Base-by-base conservation (phyloP, 2,329 filamentous ascomycete species). In the Alternaria panax region DNA sequence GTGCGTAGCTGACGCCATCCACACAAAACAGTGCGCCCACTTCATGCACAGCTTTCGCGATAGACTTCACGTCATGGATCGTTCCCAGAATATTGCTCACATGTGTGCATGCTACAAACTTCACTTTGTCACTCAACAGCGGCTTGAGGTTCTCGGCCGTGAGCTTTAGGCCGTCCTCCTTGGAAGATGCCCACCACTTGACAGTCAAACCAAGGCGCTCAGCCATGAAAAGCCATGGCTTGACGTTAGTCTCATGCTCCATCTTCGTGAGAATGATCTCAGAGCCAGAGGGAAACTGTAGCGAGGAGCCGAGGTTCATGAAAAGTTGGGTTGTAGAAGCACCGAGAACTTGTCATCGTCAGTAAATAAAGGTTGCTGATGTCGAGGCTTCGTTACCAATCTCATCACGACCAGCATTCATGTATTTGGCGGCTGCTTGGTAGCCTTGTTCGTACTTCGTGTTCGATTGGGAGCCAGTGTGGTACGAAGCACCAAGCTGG, bases 221-320 rank as follows among this genome's bases (percentile, higher is more conserved):
- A 2, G 90, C 90, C 25, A 93, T 82, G 50, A 87, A 84, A 0
- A 92, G 79, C 92, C 91, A 94, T 0, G 90, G 84, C 1, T 89
- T 86, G 57, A 91, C 87, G 72, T 93, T 92, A 36, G 91, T 88
- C 78, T 93, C 91, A 70, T 94, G 91, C 74, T 93, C 91, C 54
- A 92, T 80, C 57, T 84, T 85, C 0, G 90, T 92, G 11, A 93
- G 71, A 62, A 95, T 80, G 48, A 94, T 83, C 71, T 92, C 89
- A 60, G 88, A 86, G 42, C 86, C 77, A 14, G 71, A 63, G 5
- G 70, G 59, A 54, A 79, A 71, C 11, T 75, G 58, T 34, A 80
- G 64, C 9, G 76, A 70, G 11, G 57, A 47, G 22, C 76, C 67
- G 16, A 93, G 83, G 72, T 93, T 93, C 65, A 90, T 87, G 68